Conservation (phyloP, 768 basidiomycete species). For the Lyophyllum semitale region DNA sequence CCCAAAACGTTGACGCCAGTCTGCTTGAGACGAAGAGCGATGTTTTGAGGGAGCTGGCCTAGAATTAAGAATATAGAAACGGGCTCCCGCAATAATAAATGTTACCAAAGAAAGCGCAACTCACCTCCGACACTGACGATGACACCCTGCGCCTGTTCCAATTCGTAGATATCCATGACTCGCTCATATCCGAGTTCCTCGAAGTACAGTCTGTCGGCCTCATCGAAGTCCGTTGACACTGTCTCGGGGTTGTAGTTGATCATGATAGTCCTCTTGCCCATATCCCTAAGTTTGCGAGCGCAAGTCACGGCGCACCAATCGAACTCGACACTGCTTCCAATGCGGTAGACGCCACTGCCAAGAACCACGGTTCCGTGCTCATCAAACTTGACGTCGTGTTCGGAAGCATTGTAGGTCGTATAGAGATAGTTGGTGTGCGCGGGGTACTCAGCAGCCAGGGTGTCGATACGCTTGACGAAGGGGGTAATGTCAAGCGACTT, state of each 20-base stretch:
- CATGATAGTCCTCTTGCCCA: constrained; percentile 97
- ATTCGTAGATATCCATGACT: constrained; percentile 99
- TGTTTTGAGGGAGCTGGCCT: constrained; percentile 99
- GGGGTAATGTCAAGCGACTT: constrained; percentile 90
- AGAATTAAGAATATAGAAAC: constrained; percentile 4
- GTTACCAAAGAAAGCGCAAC: constrained; percentile 24
- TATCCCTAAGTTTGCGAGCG: constrained; percentile 86
- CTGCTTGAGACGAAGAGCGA: constrained; percentile 92
- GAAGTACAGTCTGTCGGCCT: constrained; percentile 98
- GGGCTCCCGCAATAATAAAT: background rate
- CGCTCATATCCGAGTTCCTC: constrained; percentile 97
- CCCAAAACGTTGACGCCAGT: constrained; percentile 92
- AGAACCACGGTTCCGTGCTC: constrained; percentile 99
- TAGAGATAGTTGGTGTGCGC: constrained; percentile 99
- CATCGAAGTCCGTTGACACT: constrained; percentile 98
- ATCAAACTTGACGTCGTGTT: constrained; percentile 93
- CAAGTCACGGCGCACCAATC: constrained; percentile 99
- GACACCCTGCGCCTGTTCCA: constrained; percentile 90
- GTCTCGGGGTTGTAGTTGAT: constrained; percentile 99
- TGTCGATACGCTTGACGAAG: constrained; percentile 99
- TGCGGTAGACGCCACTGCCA: constrained; percentile 96
- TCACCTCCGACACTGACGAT: constrained; percentile 95
- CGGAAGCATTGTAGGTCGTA: constrained; percentile 96
- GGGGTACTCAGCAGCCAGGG: constrained; percentile 97
- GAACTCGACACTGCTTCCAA: constrained; percentile 98